Percentiles rank a stretch among this genome's conserved stretches.
phyloP scores from a whole-genome alignment of 2,329 filamentous ascomycete genomes.

The Cucurbitaria berberidis region DNA sequence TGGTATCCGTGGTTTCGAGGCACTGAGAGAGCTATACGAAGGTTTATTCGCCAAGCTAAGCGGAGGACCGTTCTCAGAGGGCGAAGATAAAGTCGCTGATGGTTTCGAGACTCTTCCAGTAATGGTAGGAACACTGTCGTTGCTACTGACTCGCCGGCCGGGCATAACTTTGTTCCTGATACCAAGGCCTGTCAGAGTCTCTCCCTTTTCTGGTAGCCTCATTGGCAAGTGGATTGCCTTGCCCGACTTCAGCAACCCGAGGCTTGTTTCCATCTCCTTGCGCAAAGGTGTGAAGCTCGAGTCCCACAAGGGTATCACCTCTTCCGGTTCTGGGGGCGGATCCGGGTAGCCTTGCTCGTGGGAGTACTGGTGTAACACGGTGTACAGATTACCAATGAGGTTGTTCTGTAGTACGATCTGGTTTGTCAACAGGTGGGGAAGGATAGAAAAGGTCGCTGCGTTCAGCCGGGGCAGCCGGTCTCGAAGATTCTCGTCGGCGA shows the following conservation, averaged over 20 bases:
- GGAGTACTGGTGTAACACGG: constrained; percentile 75
- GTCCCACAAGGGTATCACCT: constrained; percentile 72
- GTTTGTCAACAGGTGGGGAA: constrained; percentile 71
- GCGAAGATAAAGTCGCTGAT: constrained; percentile 30
- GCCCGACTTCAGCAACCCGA: constrained; percentile 69
- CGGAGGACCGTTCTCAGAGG: constrained; percentile 34
- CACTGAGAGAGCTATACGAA: constrained; percentile 42
- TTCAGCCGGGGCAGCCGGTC: constrained; percentile 74
- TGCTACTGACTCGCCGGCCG: constrained; percentile 37
- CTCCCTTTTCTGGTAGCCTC: constrained; percentile 54
- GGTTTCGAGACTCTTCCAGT: constrained; percentile 38
- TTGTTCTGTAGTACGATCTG: constrained; percentile 80
- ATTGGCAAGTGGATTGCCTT: constrained; percentile 68
- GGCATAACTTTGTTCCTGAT: constrained; percentile 53
- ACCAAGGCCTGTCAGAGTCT: constrained; percentile 56
- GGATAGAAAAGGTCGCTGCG: constrained; percentile 71
- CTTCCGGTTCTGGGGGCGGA: constrained; percentile 73
- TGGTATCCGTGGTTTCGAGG: constrained; percentile 41
- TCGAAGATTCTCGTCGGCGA: constrained; percentile 76
- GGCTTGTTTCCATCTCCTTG: constrained; percentile 67
- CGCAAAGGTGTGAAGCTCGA: constrained; percentile 67
- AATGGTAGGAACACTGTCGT: constrained; percentile 43
- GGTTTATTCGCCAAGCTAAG: constrained; percentile 43
- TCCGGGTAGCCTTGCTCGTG: constrained; percentile 72
- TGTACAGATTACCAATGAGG: constrained; percentile 79